These are phyloP conservation scores for Huntiella bhutanensis DNA, from an alignment of 2,329 filamentous ascomycete species.

Conservation along the genomic window DNA sequence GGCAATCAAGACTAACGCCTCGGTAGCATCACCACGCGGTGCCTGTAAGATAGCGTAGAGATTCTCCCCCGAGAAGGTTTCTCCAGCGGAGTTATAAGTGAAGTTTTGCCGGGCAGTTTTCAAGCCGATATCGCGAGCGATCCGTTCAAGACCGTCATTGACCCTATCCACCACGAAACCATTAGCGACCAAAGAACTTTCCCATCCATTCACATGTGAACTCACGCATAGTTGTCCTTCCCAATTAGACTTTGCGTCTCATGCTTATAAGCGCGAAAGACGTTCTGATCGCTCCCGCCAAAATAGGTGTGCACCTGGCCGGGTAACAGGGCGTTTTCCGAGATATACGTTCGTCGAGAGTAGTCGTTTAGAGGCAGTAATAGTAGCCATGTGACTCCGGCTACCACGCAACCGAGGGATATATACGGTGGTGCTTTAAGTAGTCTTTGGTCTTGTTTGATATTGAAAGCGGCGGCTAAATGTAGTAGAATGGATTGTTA, in stretches of 20 bases:
- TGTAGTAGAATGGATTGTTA: neutral
- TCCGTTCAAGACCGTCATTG: slow-evolving; percentile 53
- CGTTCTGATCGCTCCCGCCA: slow-evolving; percentile 83
- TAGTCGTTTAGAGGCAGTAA: slow-evolving; percentile 80
- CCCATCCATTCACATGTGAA: neutral
- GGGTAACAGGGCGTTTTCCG: slow-evolving; percentile 86
- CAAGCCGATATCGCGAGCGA: slow-evolving; percentile 61
- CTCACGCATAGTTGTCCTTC: slow-evolving; percentile 34
- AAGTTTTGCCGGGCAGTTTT: slow-evolving; percentile 82
- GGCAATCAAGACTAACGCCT: slow-evolving; percentile 83
- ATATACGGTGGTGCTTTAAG: slow-evolving; percentile 74
- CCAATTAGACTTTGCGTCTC: slow-evolving; percentile 51
- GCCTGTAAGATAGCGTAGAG: slow-evolving; percentile 86
- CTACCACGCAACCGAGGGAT: slow-evolving; percentile 63
- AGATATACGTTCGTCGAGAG: slow-evolving; percentile 85
- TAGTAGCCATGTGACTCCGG: slow-evolving; percentile 78
- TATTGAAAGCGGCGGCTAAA: slow-evolving; percentile 40
- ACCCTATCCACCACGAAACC: slow-evolving; percentile 22
- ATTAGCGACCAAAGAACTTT: neutral
- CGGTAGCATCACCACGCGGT: slow-evolving; percentile 85
- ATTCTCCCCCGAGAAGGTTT: slow-evolving; percentile 63
- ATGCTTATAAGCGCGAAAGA: slow-evolving; percentile 75
- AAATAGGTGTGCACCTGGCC: slow-evolving; percentile 98
- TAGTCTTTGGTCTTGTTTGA: slow-evolving; percentile 65
- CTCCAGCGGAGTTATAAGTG: slow-evolving; percentile 61